Percentiles rank a stretch among this genome's conserved stretches.
Evolutionary conservation across 1,139 yeast species (phyloP).

Genomic region (Insectozyma bohioensis): DNA sequence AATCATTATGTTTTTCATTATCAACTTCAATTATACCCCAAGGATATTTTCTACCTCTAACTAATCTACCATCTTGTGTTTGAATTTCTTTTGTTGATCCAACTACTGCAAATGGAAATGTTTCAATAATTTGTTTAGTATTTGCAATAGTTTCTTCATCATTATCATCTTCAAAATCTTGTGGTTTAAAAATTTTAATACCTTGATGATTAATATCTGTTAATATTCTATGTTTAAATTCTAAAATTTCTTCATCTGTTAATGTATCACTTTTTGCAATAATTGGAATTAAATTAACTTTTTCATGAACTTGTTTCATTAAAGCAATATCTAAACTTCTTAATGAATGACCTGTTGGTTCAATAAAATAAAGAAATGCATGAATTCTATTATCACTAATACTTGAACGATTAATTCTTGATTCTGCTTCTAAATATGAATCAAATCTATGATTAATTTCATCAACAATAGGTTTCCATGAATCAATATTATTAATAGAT

Average conservation of each 20-base stretch:
- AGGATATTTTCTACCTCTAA: constrained; percentile 93
- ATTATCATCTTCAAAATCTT: constrained; percentile 67
- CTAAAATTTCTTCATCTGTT: constrained; percentile 78
- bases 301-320: constrained; percentile 85
- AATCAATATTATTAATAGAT: constrained; percentile 78
- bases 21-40: constrained; percentile 99
- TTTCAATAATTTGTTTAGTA: constrained; percentile 64
- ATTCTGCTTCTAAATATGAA: constrained; percentile 85
- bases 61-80: constrained; percentile 72
- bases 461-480: constrained; percentile 93
- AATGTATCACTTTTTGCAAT: constrained; percentile 94
- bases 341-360: constrained; percentile 95
- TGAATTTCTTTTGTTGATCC: constrained; percentile 82
- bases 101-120: constrained; percentile 90
- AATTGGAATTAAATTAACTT: constrained; percentile 91
- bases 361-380: constrained; percentile 86
- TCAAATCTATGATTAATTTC: constrained; percentile 88
- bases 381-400: constrained; percentile 79
- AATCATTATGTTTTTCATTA: constrained; percentile 92
- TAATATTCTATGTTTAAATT: constrained; percentile 72
- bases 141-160: constrained; percentile 78
- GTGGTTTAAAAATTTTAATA: constrained; percentile 79
- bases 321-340: constrained; percentile 86
- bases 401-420: constrained; percentile 75
- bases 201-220: constrained; percentile 76